Conservation (phyloP, 1,284 basidiomycete genomes). For the Lentinula novae-zelandiae region DNA sequence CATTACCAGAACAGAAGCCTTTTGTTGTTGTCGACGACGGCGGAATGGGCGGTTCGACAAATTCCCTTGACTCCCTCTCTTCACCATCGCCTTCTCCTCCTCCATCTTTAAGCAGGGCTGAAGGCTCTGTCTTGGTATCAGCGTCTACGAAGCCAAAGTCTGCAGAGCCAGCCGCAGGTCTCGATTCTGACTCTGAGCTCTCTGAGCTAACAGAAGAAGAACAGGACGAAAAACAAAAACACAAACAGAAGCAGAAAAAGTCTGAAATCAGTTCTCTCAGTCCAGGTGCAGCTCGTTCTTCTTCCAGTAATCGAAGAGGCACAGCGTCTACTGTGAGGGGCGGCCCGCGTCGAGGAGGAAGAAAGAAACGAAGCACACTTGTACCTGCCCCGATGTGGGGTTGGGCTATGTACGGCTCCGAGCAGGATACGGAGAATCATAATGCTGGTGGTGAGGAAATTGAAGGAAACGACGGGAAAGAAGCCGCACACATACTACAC, state of each 20-base stretch:
- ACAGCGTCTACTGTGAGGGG: conserved; percentile 11
- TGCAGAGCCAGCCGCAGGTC: conserved; percentile 26
- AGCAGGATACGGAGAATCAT: conserved; percentile 47
- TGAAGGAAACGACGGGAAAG: conserved; percentile 13
- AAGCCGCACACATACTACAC: conserved; percentile 3
- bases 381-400: conserved; percentile 76
- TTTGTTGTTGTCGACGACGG: conserved; percentile 29
- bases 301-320: conserved; percentile 12
- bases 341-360: conserved; percentile 29
- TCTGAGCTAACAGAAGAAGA: conserved; percentile 81
- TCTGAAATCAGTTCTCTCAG: conserved; percentile 10
- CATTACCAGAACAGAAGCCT: conserved; percentile 17
- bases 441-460: conserved; percentile 15
- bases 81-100: conserved; percentile 55
- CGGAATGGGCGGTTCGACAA: conserved; percentile 35
- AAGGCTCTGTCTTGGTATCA: conserved; percentile 9
- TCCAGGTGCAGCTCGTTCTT: neutral
- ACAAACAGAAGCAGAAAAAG: conserved; percentile 16
- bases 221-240: conserved; percentile 30
- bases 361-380: conserved; percentile 61
- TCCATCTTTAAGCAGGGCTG: conserved; percentile 25
- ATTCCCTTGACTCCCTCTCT: conserved; percentile 62
- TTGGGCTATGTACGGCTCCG: conserved; percentile 59
- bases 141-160: conserved; percentile 8
- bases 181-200: conserved; percentile 70